Percentiles rank a stretch among this genome's conserved stretches.
Evolutionary conservation across 1,284 basidiomycete species (phyloP).

Genomic region (Baeospora myosura): DNA sequence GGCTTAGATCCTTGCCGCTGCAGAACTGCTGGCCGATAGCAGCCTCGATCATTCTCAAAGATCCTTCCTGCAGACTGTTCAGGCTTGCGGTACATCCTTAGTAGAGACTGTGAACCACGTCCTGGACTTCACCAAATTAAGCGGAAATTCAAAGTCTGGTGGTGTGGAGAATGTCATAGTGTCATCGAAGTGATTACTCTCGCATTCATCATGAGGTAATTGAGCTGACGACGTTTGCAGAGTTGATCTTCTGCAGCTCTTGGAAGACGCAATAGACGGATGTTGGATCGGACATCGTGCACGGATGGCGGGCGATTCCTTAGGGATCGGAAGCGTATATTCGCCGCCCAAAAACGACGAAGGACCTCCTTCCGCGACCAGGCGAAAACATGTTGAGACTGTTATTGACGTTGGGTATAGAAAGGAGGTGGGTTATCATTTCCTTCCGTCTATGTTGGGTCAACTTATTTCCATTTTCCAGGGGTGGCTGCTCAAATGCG

Average conservation of each 20-base stretch:
- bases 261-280: conserved; percentile 94
- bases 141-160: conserved; percentile 75
- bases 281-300: conserved; percentile 93
- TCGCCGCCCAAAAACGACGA: conserved; percentile 64
- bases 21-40: conserved; percentile 83
- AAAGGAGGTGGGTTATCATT: conserved; percentile 36
- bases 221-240: conserved; percentile 28
- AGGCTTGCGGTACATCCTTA: conserved; percentile 79
- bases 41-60: conserved; percentile 73
- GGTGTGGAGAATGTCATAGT: conserved; percentile 70
- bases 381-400: conserved; percentile 63
- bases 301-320: conserved; percentile 58
- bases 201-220: conserved; percentile 2
- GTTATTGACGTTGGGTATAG: conserved; percentile 81
- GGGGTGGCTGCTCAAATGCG: conserved; percentile 87
- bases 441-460: conserved; percentile 3
- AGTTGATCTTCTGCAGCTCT: conserved; percentile 80
- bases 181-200: conserved; percentile 47
- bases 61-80: conserved; percentile 84
- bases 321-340: conserved; percentile 87
- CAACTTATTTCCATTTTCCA: conserved; percentile 20
- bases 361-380: conserved; percentile 25
- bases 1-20: conserved; percentile 76
- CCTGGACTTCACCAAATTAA: conserved; percentile 92
- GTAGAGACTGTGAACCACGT: conserved; percentile 94